Evolutionary conservation across 768 basidiomycete genomes (phyloP), one percentile per base, ranked within the genome.

Genomic region (Lentinus brumalis): DNA sequence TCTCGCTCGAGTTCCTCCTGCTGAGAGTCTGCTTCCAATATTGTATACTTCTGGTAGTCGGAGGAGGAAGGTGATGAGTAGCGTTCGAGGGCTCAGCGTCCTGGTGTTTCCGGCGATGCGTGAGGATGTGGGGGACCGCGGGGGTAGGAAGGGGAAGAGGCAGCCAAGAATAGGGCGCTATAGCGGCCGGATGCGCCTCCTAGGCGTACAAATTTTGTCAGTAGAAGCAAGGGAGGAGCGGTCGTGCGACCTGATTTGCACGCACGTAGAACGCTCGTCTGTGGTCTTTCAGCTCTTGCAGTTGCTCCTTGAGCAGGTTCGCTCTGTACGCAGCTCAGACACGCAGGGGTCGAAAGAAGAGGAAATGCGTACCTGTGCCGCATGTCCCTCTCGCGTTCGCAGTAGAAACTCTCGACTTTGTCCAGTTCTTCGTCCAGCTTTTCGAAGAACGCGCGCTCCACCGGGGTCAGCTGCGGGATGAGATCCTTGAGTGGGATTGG

Each of bases 381-480:
- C 85, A 83, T 87, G 74, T 82, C 86, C 49, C 79, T 79, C 75
- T 86, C 94, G 31, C 87, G 81, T 29, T 83, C 85, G 5, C 82
- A 68, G 71, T 92, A 98, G 73, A 99, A 99, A 0, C 77, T 75
- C 60, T 92, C 91, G 12, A 98, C 85, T 72, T 96, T 97, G 21
- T 88, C 85, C 2, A 98, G 77, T 70, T 99, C 88, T 0, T 70
- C 70, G 65, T 97, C 91, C 7, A 98, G 79, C 26, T 85, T 78
- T 2, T 84, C 80, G 61, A 98, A 92, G 76, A 97, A 98, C 6
- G 78, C 78, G 32, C 75, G 69, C 68, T 96, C 89, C 26, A 81
- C 75, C 0, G 84, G 78, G 12, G 86, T 80, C 18, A 95, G 77
- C 10, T 79, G 72, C 5, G 81, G 78, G 16, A 90, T 77, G 29